Percentiles rank a stretch among this genome's conserved stretches.
phyloP scores from a whole-genome alignment of 202 grass and related monocot species.

The Panicum hallii region DNA sequence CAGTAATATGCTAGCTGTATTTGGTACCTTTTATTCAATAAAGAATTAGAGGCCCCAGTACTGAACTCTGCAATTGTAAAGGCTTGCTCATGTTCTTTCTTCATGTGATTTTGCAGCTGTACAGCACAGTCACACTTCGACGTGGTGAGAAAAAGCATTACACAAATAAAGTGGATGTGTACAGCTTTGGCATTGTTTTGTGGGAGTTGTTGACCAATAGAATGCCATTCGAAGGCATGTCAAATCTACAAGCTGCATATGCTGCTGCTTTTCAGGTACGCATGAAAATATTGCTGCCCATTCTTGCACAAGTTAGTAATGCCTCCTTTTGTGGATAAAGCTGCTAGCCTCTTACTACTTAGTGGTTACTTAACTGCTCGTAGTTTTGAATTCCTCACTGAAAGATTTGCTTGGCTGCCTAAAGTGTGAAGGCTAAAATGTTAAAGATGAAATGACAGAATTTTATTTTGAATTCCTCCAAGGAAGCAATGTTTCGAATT shows the following conservation, averaged over 20 bases:
- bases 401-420: constrained; percentile 15
- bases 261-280: constrained; percentile 97
- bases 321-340: constrained; percentile 36
- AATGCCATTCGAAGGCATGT: constrained; percentile 99
- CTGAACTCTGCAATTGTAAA: constrained; percentile 38
- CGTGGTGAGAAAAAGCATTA: constrained; percentile 99
- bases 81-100: constrained; percentile 22
- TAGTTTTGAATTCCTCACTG: constrained; percentile 1
- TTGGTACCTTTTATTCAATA: constrained; percentile 6
- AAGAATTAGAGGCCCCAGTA: constrained; percentile 8
- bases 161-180: constrained; percentile 99
- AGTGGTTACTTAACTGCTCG: neutral
- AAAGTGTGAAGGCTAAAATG: constrained; percentile 17
- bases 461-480: neutral
- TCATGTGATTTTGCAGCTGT: constrained; percentile 65
- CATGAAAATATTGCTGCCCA: neutral
- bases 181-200: constrained; percentile 98
- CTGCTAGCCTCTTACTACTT: constrained; percentile 26
- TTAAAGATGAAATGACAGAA: constrained; percentile 25
- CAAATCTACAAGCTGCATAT: constrained; percentile 98
- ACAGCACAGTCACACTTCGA: constrained; percentile 94
- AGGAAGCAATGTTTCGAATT: neutral
- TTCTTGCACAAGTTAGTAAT: constrained; percentile 30
- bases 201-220: constrained; percentile 97
- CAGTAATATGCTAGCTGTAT: constrained; percentile 26